Base-by-base conservation (phyloP, 805 yeast genomes). In the Yarrowia sp. region DNA sequence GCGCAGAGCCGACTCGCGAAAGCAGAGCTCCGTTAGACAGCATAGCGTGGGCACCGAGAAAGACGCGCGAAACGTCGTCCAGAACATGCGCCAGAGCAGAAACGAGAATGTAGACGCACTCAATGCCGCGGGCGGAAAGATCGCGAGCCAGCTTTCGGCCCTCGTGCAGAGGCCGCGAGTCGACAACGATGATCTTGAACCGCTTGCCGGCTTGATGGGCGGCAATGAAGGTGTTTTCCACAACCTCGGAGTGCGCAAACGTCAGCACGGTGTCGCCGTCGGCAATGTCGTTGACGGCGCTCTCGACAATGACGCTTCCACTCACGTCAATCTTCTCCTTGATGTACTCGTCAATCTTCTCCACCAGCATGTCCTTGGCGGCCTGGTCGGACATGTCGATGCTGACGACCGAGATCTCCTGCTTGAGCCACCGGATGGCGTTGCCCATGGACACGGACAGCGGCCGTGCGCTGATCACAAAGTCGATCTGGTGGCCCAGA, bases 41-140 rank as follows among this genome's bases (percentile, higher is more conserved):
- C 89, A 94, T 91, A 31, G 97, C 96, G 72, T 94, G 98, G 0
- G 98, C 98, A 14, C 99, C 99, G 33, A 94, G 78, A 73, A 94
- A 87, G 6, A 94, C 96, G 66, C 88, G 87, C 68, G 94, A 94
- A 32, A 94, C 93, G 72, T 89, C 91, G 67, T 86, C 88, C 68
- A 94, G 80, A 9, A 90, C 85, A 24, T 94, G 84, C 3, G 92
- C 83, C 55, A 94, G 77, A 18, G 96, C 87, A 61, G 85, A 87
- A 64, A 94, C 83, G 66, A 91, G 76, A 19, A 87, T 88, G 70
- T 94, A 94, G 56, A 90, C 86, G 59, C 88, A 80, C 67, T 85
- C 84, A 61, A 94, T 79, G 38, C 90, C 89, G 21, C 77, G 77
- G 6, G 78, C 74, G 7, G 87, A 81, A 65, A 94, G 79, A 46